Base-by-base conservation (phyloP, 768 basidiomycete genomes). In the Boletus pseudo-olivaceus region DNA sequence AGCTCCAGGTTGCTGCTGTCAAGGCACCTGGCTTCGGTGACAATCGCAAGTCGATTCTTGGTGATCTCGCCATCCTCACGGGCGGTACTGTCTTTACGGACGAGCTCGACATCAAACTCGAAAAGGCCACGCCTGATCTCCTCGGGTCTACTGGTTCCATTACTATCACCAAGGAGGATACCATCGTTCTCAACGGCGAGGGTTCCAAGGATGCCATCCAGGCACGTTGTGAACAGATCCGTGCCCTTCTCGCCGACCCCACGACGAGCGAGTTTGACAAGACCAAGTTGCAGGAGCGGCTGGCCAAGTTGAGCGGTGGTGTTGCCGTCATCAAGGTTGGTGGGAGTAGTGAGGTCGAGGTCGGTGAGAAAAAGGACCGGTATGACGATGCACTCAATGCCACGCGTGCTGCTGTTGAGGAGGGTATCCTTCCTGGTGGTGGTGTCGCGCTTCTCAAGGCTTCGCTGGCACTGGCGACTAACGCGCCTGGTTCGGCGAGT, bases 251-350 rank as follows among this genome's bases (percentile, higher is more conserved):
- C 64, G 77, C 76, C 35, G 96, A 98, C 74, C 63, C 82, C 15
- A 83, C 90, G 6, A 98, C 97, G 32, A 85, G 83, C 64, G 97
- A 99, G 57, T 98, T 88, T 70, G 95, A 99, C 82, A 82, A 84
- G 67, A 86, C 86, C 61, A 98, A 97, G 77, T 82, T 99, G 47
- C 95, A 98, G 72, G 96, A 98, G 71, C 90, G 96, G 60, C 82
- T 99, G 42, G 96, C 96, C 59, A 98, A 99, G 81, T 80, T 98
- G 49, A 84, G 83, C 41, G 96, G 96, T 42, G 95, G 96, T 73
- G 96, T 98, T 44, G 96, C 96, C 15, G 95, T 98, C 74, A 98
- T 98, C 82, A 94, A 93, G 75, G 96, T 98, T 57, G 96, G 96
- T 52, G 96, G 96, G 17, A 76, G 87, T 23, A 84, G 82, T 49